A percentile compares a stretch with the other conserved stretches of the same genome.
Evolutionary conservation across 148 eudicot genomes (phyloP).

Genomic region (Nepenthes gracilis): DNA sequence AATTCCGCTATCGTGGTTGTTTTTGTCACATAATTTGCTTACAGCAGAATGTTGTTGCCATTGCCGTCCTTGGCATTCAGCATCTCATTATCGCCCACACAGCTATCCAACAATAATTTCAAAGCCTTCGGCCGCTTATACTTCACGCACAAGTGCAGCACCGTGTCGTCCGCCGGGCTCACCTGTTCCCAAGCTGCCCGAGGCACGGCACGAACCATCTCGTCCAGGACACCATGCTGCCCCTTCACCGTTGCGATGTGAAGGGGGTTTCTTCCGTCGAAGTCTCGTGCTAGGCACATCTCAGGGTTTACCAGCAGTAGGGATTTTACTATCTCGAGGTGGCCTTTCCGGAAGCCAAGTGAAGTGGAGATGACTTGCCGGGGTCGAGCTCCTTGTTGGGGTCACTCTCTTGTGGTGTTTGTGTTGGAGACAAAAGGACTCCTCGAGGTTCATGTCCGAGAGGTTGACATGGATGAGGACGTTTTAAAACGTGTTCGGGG

Average conservation of each 20-base stretch:
- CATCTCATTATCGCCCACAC: not conserved
- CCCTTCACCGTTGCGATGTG: conserved; percentile 11
- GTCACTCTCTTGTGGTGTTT: no score
- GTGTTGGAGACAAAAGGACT: no score
- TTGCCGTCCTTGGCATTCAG: conserved; percentile 6
- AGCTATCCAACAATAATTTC: conserved; percentile 1
- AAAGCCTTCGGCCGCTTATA: conserved; percentile 1
- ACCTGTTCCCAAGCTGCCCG: conserved; percentile 4
- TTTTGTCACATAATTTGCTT: no score
- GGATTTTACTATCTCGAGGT: conserved; percentile 4
- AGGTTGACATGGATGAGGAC: no score
- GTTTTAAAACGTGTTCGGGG: no score
- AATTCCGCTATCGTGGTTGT: no score
- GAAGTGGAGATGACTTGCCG: conserved; percentile 20
- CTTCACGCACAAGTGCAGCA: conserved; percentile 17
- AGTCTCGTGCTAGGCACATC: conserved; percentile 9
- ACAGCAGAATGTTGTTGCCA: conserved; percentile 9
- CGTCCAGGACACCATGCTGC: conserved; percentile 2
- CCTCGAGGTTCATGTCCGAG: no score
- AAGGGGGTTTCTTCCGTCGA: conserved; percentile 7
- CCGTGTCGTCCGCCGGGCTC: not conserved
- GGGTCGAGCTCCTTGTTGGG: conserved; percentile 17
- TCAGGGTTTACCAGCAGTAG: not conserved
- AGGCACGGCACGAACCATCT: conserved; percentile 2
- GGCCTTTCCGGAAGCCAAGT: conserved; percentile 22